These are phyloP conservation scores for Evernia prunastri DNA, from an alignment of 495 filamentous ascomycete species.

Conservation along the genomic window DNA sequence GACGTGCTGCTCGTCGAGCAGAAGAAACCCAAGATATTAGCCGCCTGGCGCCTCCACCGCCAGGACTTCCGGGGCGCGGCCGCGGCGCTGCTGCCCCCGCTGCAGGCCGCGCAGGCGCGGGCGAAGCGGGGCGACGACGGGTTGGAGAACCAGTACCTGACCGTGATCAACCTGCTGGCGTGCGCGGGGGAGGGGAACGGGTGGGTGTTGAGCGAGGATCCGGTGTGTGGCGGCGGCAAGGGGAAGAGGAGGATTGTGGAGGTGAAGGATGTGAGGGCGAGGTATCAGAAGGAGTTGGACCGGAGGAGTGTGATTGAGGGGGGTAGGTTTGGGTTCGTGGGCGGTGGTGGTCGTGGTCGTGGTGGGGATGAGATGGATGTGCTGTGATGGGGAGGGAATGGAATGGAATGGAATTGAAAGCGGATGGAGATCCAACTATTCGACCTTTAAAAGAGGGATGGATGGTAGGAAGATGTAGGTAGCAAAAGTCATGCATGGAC, in stretches of 20 bases:
- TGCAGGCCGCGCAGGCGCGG: constrained; percentile 51
- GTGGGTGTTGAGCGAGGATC: constrained; percentile 52
- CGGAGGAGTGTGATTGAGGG: constrained; percentile 55
- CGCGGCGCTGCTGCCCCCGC: constrained; percentile 61
- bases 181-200: constrained; percentile 78
- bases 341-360: no score
- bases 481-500: no score
- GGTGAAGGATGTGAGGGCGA: constrained; percentile 71
- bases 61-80: constrained; percentile 86
- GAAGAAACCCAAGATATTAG: constrained; percentile 73
- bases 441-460: no score
- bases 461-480: no score
- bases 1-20: constrained; percentile 61
- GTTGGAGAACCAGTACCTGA: constrained; percentile 60
- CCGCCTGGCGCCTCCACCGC: constrained; percentile 77
- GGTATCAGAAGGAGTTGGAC: constrained; percentile 84
- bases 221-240: constrained; percentile 34
- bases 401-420: no score
- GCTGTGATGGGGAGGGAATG: not conserved
- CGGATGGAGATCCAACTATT: no score
- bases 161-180: constrained; percentile 79
- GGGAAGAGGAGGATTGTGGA: constrained; percentile 53
- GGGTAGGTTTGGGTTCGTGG: constrained; percentile 56
- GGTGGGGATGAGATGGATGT: constrained; percentile 33
- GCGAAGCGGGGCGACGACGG: constrained; percentile 50